A percentile compares a stretch with the other conserved stretches of the same genome.
Conservation (phyloP, 208 protist species). For the Sergeia podlipaevii region DNA sequence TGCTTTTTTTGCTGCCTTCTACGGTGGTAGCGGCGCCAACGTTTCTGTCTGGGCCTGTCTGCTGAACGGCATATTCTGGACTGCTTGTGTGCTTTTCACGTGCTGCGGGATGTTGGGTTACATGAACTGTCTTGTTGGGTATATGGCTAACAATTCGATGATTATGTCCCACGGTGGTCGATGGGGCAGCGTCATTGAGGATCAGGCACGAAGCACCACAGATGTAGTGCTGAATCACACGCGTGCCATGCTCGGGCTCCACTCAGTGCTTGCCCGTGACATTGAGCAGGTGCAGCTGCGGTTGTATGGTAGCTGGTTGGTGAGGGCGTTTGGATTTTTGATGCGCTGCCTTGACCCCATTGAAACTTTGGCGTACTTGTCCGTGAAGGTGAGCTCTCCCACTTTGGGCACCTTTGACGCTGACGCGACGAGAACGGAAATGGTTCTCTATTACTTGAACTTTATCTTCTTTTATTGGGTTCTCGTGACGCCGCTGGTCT, state of each 20-base stretch:
- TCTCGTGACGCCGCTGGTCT: constrained; percentile 24
- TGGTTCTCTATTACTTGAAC: constrained; percentile 7
- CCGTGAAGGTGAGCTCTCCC: constrained; percentile 5
- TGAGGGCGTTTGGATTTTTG: constrained; percentile 1
- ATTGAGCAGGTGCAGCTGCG: not conserved
- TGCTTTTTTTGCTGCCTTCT: constrained; percentile 18
- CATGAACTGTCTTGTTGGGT: constrained; percentile 11
- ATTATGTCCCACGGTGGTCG: not conserved
- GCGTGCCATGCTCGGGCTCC: constrained; percentile 5
- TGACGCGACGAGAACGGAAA: constrained; percentile 30
- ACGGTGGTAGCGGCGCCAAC: constrained; percentile 6
- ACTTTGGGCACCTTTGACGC: constrained; percentile 41
- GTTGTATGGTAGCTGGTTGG: constrained; percentile 4
- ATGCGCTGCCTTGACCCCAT: constrained; percentile 18
- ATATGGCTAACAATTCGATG: constrained; percentile 9
- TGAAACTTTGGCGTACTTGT: constrained; percentile 24
- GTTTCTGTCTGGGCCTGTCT: constrained; percentile 9
- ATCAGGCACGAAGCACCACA: constrained; percentile 1
- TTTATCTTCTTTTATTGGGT: constrained; percentile 26
- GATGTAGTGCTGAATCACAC: constrained; percentile 13
- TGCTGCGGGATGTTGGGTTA: constrained; percentile 11
- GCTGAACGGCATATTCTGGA: constrained; percentile 20
- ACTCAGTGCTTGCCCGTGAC: not conserved
- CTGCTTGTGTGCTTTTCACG: constrained; percentile 14
- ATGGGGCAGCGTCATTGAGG: constrained; percentile 25